Evolutionary conservation across 257 asterid genomes (phyloP).

Genomic region (Solanum pennellii): DNA sequence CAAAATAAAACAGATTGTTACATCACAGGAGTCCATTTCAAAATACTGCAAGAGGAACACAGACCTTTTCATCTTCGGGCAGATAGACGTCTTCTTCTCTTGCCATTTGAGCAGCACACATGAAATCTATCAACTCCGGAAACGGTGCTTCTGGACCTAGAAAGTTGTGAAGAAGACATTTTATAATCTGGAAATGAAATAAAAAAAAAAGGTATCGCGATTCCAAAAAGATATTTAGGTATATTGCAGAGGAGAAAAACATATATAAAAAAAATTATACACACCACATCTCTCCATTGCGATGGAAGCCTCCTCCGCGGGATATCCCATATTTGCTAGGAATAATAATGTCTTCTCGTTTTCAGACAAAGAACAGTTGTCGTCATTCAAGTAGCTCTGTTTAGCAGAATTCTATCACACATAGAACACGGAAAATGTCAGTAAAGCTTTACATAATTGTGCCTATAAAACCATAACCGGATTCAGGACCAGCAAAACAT

Average conservation of each 20-base stretch:
- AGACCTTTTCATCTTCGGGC: slow-evolving; percentile 56
- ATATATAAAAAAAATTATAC: background rate
- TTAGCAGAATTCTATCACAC: slow-evolving; percentile 1
- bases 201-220: background rate
- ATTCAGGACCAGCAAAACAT: background rate
- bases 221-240: background rate
- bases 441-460: background rate
- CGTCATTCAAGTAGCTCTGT: slow-evolving; percentile 4
- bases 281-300: slow-evolving; percentile 50
- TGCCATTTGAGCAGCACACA: slow-evolving; percentile 74
- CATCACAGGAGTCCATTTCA: background rate
- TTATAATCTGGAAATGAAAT: background rate
- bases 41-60: background rate
- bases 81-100: slow-evolving; percentile 43
- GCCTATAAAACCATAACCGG: background rate
- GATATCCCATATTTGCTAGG: slow-evolving; percentile 35
- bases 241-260: background rate
- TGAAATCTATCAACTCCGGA: slow-evolving; percentile 45
- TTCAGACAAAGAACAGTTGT: slow-evolving; percentile 2
- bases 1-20: background rate
- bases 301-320: slow-evolving; percentile 21
- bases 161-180: background rate
- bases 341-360: slow-evolving; percentile 8
- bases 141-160: slow-evolving; percentile 60
- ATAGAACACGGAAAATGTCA: background rate